Evolutionary conservation across 2,329 filamentous ascomycete species (phyloP).

Genomic region (Ophiosphaerella narmari): DNA sequence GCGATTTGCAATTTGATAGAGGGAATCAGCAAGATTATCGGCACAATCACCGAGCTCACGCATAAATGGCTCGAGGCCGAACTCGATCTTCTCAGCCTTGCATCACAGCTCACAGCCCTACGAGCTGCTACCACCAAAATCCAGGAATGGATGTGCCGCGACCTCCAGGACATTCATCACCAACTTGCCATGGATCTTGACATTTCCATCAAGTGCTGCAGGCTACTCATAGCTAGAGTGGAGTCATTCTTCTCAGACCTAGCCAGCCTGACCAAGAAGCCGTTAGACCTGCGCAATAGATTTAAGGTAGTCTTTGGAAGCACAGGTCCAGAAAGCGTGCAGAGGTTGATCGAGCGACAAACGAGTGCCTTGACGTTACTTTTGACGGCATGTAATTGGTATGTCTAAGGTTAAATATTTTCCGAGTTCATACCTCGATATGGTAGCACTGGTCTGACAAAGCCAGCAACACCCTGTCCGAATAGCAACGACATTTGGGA

Average conservation of each 20-base stretch:
- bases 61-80: slow-evolving; percentile 10
- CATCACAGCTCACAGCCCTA: slow-evolving; percentile 14
- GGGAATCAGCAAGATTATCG: slow-evolving; percentile 5
- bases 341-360: slow-evolving; percentile 19
- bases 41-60: background rate
- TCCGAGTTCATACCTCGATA: too few relatives aligned
- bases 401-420: background rate
- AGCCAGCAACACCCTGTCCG: slow-evolving; percentile 9
- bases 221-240: slow-evolving; percentile 9
- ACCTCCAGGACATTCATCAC: slow-evolving; percentile 11
- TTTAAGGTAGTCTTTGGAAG: slow-evolving; percentile 12
- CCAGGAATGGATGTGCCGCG: slow-evolving; percentile 15
- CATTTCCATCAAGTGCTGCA: slow-evolving; percentile 11
- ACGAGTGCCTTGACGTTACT: slow-evolving; percentile 18
- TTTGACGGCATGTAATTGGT: slow-evolving; percentile 22
- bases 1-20: slow-evolving; percentile 8
- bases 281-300: slow-evolving; percentile 1
- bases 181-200: slow-evolving; percentile 23
- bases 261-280: background rate
- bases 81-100: slow-evolving; percentile 15
- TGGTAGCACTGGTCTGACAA: background rate
- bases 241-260: slow-evolving; percentile 7
- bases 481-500: slow-evolving; percentile 12
- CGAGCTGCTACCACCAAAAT: slow-evolving; percentile 17
- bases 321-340: slow-evolving; percentile 7